Evolutionary conservation across 306 rosid genomes (phyloP), one percentile per base, ranked within the genome.

Genomic region (Bauhinia variegata): DNA sequence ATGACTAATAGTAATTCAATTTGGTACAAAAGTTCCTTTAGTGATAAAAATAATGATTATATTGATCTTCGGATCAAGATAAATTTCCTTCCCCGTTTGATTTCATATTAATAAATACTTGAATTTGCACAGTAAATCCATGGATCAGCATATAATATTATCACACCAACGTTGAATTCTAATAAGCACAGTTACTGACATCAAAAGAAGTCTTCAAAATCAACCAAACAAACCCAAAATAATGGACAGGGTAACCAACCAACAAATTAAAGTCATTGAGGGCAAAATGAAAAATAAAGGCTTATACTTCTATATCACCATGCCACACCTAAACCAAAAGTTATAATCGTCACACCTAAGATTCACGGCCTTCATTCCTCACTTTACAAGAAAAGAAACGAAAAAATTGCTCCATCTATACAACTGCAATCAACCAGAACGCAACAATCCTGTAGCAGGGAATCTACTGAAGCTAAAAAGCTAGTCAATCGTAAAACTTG

Each of bases 331-430:
- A 54, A 54, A 32, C 5, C 60, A 13, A 34, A 3, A 32, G 43
- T 14, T n/a, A 32, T 36, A 36, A 19, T 50, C 33, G 37, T 36
- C 37, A 15, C 7, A n/a, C 52, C 14, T 47, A 17, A 52, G 37
- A 66, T 1, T 19, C 33, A 44, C 6, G 57, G 4, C 17, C 38
- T 33, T 39, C 38, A 56, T 23, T 32, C 77, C 68, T 8, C 44
- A 58, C 14, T 70, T 56, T 60, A 52, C 37, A 48, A 74, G 31
- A n/a, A 30, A 11, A 76, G 46, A 16, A n/a, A n/a, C 11, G 54
- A 15, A 23, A 11, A 41, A 42, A 6, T 32, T 4, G 2, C 10
- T 71, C 5, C 15, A 39, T 28, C 73, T 66, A 14, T 75, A 53
- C 52, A 42, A 33, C 31, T 17, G 41, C 17, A 16, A 74, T 13